phyloP scores from a whole-genome alignment of 73 alveolate genomes.

The Symbiodinium natans region DNA sequence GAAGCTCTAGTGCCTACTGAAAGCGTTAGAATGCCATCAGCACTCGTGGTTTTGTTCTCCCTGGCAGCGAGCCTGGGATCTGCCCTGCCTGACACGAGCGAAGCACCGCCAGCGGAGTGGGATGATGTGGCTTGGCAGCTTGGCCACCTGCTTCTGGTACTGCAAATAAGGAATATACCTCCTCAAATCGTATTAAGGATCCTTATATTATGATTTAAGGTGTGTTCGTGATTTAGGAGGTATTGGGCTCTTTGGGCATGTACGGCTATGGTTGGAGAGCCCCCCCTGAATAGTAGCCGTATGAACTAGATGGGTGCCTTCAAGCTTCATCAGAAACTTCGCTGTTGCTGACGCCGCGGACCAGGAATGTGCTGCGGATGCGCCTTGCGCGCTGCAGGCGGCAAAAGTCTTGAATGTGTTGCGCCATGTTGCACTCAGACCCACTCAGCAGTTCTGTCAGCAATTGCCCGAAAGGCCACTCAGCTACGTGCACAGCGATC shows the following conservation, averaged over 20 bases:
- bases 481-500: background rate
- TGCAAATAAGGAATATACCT: no score
- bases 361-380: background rate
- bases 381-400: background rate
- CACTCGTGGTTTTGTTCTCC: background rate
- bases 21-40: background rate
- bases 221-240: no score
- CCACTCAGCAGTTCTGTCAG: background rate
- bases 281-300: no score
- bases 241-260: no score
- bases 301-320: no score
- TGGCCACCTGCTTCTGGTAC: no score
- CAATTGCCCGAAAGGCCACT: background rate
- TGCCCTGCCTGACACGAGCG: background rate
- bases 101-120: background rate
- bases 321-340: no score
- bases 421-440: background rate
- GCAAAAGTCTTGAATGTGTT: background rate
- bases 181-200: no score
- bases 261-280: no score
- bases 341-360: background rate
- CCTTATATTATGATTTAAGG: no score
- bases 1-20: background rate
- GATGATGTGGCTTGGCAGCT: background rate
- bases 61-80: slow-evolving; percentile 23